Base-by-base conservation (phyloP, 345 rosid species). In the Populus ilicifolia region DNA sequence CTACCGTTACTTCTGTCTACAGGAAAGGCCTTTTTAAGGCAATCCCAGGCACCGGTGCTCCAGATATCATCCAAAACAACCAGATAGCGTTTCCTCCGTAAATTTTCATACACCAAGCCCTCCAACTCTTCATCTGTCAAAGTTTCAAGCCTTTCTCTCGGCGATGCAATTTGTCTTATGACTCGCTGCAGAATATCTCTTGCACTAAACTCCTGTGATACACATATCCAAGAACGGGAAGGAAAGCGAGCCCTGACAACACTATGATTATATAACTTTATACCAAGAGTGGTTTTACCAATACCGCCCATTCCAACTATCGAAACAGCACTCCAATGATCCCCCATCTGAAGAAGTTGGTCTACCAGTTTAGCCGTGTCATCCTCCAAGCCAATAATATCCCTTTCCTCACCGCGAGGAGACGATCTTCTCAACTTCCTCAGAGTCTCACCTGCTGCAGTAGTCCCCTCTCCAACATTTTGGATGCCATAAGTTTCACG, bases 51-150 rank as follows among this genome's bases (percentile, higher is more conserved):
- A 25, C 20, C n/a, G 5, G 44, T 71, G 35, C 70, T 72, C 86
- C 83, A 83, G 20, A 80, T 72, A 41, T 74, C 83, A 67, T 83
- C 86, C 72, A 83, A 54, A 43, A 83, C 81, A 27, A 80, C 74
- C 54, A 80, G 21, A 67, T 80, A 80, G 0, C 83, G 74, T 56
- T 36, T 59, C 66, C 72, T 43, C 30, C 52, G n/a, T 20, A 77
- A 72, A 29, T 70, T 70, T 25, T 83, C 75, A 20, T 74, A 80
- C 5, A 80, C 71, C 56, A 70, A n/a, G 44, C 70, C 74, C 79
- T 23, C 36, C 36, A 33, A 33, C 36, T 33, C 36, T 33, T 33
- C 36, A 33, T 33, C 36, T 33, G 36, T 33, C 36, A 33, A 33
- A 33, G 36, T 3, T 33, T 33, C 36, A 4, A 77, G 73, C 5